Evolutionary conservation across 1,139 yeast genomes (phyloP), one percentile per base, ranked within the genome.

Genomic region (Candida sojae): DNA sequence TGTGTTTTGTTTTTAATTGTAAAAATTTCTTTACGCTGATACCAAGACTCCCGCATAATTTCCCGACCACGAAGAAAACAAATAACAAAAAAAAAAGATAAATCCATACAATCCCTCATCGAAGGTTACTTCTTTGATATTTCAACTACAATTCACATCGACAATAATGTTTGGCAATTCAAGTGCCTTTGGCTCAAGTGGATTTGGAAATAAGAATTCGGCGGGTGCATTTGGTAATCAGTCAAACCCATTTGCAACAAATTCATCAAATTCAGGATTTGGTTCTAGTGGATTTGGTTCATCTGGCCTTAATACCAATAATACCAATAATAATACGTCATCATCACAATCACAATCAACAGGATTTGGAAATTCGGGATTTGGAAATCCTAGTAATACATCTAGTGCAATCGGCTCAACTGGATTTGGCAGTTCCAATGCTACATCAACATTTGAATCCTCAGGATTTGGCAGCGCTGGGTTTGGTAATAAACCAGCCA

Each of bases 191-290:
- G 57, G 56, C 11, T 49, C 52, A 10, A 50, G 51, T 13, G 64
- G 60, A 6, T 61, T 63, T 55, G 67, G 68, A 6, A 42, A 26
- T 28, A 42, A 54, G 21, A 21, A 31, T 13, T 44, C 52, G 11
- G 33, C 49, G 30, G 58, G 56, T 11, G 43, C 43, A 8, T 53
- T 56, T 51, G 57, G 55, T 3, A 45, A 41, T 25, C 45, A 47
- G 32, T 34, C 50, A 11, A 52, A 47, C 26, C 49, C 50, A 38
- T 49, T 52, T 46, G 55, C 50, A 6, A 38, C 49, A 29, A 38
- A 32, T 13, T 26, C 35, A 13, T 33, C 35, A 23, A 44, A 39
- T n/a, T 39, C 44, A 42, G 49, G 49, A 26, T 31, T 40, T 23
- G 43, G 43, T 6, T 30, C 28, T n/a, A 33, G 32, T 13, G 38